A percentile compares a stretch with the other conserved stretches of the same genome.
These are phyloP conservation scores for Globisporangium camurandrum DNA, from an alignment of 352 stramenopile species.

Conservation along the genomic window DNA sequence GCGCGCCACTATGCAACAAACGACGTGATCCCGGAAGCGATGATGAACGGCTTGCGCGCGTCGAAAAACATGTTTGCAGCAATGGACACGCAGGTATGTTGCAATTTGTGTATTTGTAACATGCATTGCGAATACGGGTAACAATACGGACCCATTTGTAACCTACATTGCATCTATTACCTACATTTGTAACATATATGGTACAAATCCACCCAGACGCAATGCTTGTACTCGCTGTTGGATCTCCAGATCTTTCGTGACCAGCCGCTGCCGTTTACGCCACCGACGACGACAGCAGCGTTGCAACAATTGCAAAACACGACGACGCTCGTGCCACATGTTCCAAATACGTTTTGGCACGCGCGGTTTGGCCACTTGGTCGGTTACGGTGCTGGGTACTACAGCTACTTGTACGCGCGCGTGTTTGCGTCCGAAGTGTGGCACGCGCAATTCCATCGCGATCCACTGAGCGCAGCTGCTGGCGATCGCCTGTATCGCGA, in stretches of 20 bases:
- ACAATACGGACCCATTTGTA: no score
- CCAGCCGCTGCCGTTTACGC: constrained; percentile 32
- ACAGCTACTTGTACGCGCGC: constrained; percentile 88
- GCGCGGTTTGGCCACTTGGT: constrained; percentile 86
- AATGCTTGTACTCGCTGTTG: constrained; percentile 79
- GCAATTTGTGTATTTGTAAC: no score
- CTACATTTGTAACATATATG: no score
- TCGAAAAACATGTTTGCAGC: constrained; percentile 87
- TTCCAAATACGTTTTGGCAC: constrained; percentile 77
- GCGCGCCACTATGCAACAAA: constrained; percentile 77
- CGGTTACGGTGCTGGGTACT: constrained; percentile 88
- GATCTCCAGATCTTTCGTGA: constrained; percentile 65
- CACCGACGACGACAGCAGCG: constrained; percentile 44
- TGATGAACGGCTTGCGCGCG: constrained; percentile 63
- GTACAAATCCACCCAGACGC: constrained; percentile 26
- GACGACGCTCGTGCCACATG: constrained; percentile 66
- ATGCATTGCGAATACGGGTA: no score
- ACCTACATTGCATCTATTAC: no score
- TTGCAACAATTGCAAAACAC: constrained; percentile 63
- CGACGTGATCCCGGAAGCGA: constrained; percentile 60
- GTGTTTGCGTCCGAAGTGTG: constrained; percentile 89
- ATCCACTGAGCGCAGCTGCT: constrained; percentile 46
- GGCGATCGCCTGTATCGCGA: constrained; percentile 62
- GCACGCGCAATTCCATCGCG: constrained; percentile 57
- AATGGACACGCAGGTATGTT: constrained; percentile 69